These are phyloP conservation scores for Talaromyces stipitatus DNA, from an alignment of 495 filamentous ascomycete species.

Conservation along the genomic window DNA sequence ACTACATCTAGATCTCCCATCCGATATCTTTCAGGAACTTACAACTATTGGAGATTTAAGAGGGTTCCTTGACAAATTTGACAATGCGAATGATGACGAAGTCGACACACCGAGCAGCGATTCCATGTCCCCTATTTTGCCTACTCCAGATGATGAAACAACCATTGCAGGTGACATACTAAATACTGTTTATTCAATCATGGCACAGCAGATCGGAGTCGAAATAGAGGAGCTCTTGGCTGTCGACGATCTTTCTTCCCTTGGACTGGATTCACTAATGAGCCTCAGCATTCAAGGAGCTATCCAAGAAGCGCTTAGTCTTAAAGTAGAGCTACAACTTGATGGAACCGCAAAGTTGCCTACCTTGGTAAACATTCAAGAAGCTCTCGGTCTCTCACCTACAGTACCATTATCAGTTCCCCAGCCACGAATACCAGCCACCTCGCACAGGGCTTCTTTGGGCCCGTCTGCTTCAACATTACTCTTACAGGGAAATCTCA, in stretches of 20 bases:
- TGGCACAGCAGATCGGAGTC: constrained; percentile 39
- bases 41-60: constrained; percentile 42
- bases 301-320: constrained; percentile 26
- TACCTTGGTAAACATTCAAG: background rate
- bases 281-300: constrained; percentile 29
- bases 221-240: constrained; percentile 26
- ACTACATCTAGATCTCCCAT: constrained; percentile 20
- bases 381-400: background rate
- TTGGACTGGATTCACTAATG: constrained; percentile 44
- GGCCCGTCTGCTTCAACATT: background rate
- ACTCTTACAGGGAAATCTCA: constrained; percentile 15
- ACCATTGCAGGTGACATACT: constrained; percentile 17
- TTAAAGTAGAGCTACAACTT: constrained; percentile 17
- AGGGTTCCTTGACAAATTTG: background rate
- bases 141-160: background rate
- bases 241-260: constrained; percentile 26
- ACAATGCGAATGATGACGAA: background rate
- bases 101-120: background rate
- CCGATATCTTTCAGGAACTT: constrained; percentile 24
- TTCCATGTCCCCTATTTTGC: background rate
- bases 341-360: background rate
- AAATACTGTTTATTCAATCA: constrained; percentile 57
- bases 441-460: constrained; percentile 6
- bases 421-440: constrained; percentile 37
- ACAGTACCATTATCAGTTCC: constrained; percentile 18